Evolutionary conservation across 306 rosid genomes (phyloP).

Genomic region (Dalbergia oliveri): DNA sequence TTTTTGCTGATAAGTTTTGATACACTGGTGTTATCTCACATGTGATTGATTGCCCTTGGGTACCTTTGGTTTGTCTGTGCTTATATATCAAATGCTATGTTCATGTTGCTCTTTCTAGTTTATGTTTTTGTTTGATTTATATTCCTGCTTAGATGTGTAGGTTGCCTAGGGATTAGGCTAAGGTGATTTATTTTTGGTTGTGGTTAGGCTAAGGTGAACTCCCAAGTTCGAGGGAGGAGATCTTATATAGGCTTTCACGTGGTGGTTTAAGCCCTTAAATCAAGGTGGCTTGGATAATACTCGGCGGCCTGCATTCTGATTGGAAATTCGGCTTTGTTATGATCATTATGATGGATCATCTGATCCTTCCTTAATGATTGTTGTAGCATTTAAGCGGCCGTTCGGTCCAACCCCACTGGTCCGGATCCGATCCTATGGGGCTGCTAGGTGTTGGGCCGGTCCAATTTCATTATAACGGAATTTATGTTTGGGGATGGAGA

Average conservation of each 20-base stretch:
- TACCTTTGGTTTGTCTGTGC: neutral
- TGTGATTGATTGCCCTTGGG: constrained; percentile 31
- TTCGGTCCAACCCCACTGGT: neutral
- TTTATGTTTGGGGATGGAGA: constrained; percentile 1
- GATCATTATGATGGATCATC: too few relatives aligned
- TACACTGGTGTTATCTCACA: neutral
- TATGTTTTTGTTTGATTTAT: neutral
- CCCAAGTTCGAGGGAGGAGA: neutral
- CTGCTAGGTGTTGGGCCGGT: neutral
- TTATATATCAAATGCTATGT: neutral
- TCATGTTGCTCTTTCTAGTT: neutral
- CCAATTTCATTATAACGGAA: neutral
- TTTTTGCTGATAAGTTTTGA: neutral
- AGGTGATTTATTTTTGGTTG: neutral
- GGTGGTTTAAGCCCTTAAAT: neutral
- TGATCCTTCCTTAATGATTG: neutral
- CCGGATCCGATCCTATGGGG: neutral
- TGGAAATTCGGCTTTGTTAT: neutral
- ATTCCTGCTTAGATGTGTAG: neutral
- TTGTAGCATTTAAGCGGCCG: neutral
- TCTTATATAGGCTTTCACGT: neutral
- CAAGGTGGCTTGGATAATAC: neutral
- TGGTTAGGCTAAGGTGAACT: neutral
- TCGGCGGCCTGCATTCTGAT: neutral
- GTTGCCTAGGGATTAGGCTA: neutral